Evolutionary conservation across 2,329 filamentous ascomycete species (phyloP).

Genomic region (Ilyonectria destructans): DNA sequence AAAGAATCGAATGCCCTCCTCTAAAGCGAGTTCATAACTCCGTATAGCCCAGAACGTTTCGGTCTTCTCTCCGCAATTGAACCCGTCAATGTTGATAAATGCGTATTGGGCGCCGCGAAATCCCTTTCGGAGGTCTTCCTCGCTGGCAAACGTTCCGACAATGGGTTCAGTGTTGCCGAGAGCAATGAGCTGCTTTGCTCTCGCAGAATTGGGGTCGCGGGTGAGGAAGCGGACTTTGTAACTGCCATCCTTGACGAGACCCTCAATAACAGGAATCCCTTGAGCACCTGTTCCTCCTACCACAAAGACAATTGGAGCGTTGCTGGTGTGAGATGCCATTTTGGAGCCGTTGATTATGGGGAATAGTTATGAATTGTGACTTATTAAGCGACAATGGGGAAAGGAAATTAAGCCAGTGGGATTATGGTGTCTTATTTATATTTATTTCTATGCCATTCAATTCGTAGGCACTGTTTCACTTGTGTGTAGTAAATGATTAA

Average conservation of each 20-base stretch:
- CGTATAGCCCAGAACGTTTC: slow-evolving; percentile 32
- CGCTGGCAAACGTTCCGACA: slow-evolving; percentile 22
- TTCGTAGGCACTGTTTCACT: not conserved
- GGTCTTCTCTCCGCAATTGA: slow-evolving; percentile 36
- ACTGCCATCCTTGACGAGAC: slow-evolving; percentile 14
- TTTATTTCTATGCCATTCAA: not conserved
- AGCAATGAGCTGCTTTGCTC: not conserved
- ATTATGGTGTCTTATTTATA: not conserved
- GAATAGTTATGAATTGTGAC: not conserved
- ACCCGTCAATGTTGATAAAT: slow-evolving; percentile 33
- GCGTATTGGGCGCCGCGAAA: slow-evolving; percentile 22
- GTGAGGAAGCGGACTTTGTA: slow-evolving; percentile 33
- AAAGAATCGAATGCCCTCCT: slow-evolving; percentile 55
- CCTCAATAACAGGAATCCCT: slow-evolving; percentile 25
- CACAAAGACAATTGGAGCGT: slow-evolving; percentile 21
- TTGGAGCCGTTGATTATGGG: not conserved
- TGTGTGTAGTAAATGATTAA: not conserved
- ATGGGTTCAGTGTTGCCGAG: slow-evolving; percentile 24
- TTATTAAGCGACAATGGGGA: not conserved
- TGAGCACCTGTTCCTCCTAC: slow-evolving; percentile 33
- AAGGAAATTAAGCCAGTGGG: not conserved
- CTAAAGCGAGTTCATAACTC: slow-evolving; percentile 24
- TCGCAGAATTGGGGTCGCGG: slow-evolving; percentile 6
- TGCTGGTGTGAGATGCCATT: not conserved
- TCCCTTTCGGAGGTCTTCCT: slow-evolving; percentile 17